Conservation (phyloP, 306 rosid species). For the Vigna unguiculata region DNA sequence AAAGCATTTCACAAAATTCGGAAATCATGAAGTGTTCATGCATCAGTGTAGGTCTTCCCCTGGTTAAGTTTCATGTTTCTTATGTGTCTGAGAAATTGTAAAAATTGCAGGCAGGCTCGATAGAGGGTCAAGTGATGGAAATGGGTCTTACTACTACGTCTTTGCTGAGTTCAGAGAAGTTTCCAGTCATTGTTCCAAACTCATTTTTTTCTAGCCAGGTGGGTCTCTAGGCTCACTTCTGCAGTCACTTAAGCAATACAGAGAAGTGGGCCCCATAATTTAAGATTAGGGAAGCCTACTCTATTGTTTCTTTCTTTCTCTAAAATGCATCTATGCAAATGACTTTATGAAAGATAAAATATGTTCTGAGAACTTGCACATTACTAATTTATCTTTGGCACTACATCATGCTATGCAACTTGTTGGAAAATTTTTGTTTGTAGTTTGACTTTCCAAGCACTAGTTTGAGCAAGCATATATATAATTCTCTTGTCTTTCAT, state of each 20-base stretch:
- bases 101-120: slow-evolving; percentile 78
- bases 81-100: slow-evolving; percentile 25
- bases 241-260: slow-evolving; percentile 30
- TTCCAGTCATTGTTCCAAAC: slow-evolving; percentile 88
- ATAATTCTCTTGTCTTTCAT: neutral
- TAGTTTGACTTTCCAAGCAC: slow-evolving; percentile 26
- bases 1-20: slow-evolving; percentile 12
- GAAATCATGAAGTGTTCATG: slow-evolving; percentile 27
- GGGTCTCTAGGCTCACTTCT: slow-evolving; percentile 5
- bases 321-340: slow-evolving; percentile 20
- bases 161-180: slow-evolving; percentile 85
- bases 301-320: slow-evolving; percentile 22
- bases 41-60: slow-evolving; percentile 12
- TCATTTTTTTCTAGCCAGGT: slow-evolving; percentile 94
- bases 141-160: slow-evolving; percentile 91
- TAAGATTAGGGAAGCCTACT: slow-evolving; percentile 13
- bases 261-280: slow-evolving; percentile 22
- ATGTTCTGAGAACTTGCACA: slow-evolving; percentile 25
- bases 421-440: neutral
- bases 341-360: slow-evolving; percentile 6
- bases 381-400: slow-evolving; percentile 22
- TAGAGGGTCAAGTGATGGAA: slow-evolving; percentile 96
- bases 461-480: slow-evolving; percentile 8
- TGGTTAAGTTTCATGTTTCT: slow-evolving; percentile 27
- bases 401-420: slow-evolving; percentile 11